These are phyloP conservation scores for Claviceps pusilla DNA, from an alignment of 2,329 filamentous ascomycete genomes.

Conservation along the genomic window DNA sequence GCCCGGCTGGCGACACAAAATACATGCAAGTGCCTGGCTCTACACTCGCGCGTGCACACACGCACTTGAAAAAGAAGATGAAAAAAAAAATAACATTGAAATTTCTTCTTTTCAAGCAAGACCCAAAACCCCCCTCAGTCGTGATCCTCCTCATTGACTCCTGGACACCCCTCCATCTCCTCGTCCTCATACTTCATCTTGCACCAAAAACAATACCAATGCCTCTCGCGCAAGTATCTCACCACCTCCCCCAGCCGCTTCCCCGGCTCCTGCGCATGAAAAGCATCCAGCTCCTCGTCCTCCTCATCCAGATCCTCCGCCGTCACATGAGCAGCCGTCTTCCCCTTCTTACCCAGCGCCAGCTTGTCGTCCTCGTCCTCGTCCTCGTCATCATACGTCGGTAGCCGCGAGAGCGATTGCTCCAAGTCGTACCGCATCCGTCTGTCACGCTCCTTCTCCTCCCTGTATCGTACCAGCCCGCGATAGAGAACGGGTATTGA, in stretches of 20 bases:
- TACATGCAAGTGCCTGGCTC: too few relatives aligned
- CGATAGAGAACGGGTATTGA: slow-evolving; percentile 69
- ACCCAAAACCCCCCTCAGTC: slow-evolving; percentile 23
- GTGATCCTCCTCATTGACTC: slow-evolving; percentile 70
- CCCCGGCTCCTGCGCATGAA: slow-evolving; percentile 50
- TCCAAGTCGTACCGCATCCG: slow-evolving; percentile 51
- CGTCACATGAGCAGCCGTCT: slow-evolving; percentile 38
- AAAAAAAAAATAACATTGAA: not conserved
- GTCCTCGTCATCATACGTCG: slow-evolving; percentile 53
- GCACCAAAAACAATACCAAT: slow-evolving; percentile 92
- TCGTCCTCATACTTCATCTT: slow-evolving; percentile 65
- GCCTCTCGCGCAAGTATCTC: slow-evolving; percentile 50
- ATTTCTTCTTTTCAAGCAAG: too few relatives aligned
- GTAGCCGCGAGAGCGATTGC: slow-evolving; percentile 46
- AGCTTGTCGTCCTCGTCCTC: slow-evolving; percentile 58
- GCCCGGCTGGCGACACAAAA: too few relatives aligned
- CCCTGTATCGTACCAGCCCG: slow-evolving; percentile 52
- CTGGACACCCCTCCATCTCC: slow-evolving; percentile 77
- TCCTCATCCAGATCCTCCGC: slow-evolving; percentile 62
- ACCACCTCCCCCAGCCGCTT: slow-evolving; percentile 56
- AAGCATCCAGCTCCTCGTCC: slow-evolving; percentile 66
- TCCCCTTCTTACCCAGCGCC: slow-evolving; percentile 46
- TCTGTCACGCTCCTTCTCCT: slow-evolving; percentile 53
- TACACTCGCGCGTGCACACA: too few relatives aligned
- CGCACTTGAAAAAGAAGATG: not conserved